Evolutionary conservation across 2,329 filamentous ascomycete genomes (phyloP).

Genomic region (Zymoseptoria brevis): DNA sequence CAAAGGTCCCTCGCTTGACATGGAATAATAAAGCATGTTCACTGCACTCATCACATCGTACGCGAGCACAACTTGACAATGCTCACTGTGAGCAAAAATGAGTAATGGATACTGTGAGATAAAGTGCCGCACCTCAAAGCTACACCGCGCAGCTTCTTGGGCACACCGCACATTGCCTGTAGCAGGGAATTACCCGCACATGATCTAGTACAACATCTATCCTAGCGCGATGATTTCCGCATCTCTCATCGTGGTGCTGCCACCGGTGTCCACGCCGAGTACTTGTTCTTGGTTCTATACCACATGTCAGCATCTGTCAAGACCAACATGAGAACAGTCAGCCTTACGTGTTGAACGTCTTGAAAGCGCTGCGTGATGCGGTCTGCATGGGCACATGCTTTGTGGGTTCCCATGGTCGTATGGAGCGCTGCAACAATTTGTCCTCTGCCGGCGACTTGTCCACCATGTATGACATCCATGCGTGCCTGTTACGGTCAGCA

Average conservation of each 20-base stretch:
- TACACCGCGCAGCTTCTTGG: slow-evolving; percentile 1
- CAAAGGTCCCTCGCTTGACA: not conserved
- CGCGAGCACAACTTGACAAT: not conserved
- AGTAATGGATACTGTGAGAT: slow-evolving; percentile 1
- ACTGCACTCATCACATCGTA: not conserved
- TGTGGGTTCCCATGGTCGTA: slow-evolving; percentile 67
- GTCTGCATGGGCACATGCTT: slow-evolving; percentile 71
- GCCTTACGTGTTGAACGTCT: slow-evolving; percentile 89
- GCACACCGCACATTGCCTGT: not conserved
- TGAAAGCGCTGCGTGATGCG: slow-evolving; percentile 69
- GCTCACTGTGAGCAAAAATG: not conserved
- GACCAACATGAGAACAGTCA: not conserved
- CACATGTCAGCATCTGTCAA: slow-evolving; percentile 2
- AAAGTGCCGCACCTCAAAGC: slow-evolving; percentile 1
- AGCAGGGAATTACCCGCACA: not conserved
- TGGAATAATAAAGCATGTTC: not conserved
- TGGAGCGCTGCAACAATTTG: slow-evolving; percentile 56
- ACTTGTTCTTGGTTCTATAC: slow-evolving; percentile 43
- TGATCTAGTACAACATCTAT: not conserved
- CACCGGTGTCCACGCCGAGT: slow-evolving; percentile 41
- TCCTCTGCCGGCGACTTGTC: slow-evolving; percentile 79
- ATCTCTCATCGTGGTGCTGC: slow-evolving; percentile 33
- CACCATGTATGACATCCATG: slow-evolving; percentile 90
- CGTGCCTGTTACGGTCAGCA: slow-evolving; percentile 54
- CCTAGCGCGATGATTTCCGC: not conserved